Conservation (phyloP, 2,329 filamentous ascomycete species). For the Fulvia fulva region DNA sequence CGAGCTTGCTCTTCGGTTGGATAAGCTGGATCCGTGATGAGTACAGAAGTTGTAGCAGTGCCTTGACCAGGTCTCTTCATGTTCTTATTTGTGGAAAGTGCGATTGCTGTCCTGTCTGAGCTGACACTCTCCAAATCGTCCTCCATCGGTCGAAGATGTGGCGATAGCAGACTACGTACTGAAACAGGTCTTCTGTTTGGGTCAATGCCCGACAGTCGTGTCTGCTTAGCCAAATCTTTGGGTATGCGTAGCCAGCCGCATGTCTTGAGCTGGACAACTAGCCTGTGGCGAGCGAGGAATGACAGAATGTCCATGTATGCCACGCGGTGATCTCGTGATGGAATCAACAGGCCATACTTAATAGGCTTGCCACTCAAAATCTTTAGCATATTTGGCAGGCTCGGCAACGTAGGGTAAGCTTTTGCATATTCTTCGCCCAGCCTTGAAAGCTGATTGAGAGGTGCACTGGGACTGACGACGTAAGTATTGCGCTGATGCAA, state of each 20-base stretch:
- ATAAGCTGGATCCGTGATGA: constrained; percentile 23
- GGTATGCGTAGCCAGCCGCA: constrained; percentile 69
- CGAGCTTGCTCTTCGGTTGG: constrained; percentile 14
- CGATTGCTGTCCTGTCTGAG: constrained; percentile 27
- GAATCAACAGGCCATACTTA: constrained; percentile 78
- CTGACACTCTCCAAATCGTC: constrained; percentile 26
- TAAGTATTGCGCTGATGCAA: constrained; percentile 87
- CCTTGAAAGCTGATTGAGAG: constrained; percentile 65
- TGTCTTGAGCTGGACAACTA: constrained; percentile 89
- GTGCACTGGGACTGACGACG: constrained; percentile 84
- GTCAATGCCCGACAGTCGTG: neutral
- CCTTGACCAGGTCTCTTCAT: constrained; percentile 2
- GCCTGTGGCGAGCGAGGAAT: constrained; percentile 87
- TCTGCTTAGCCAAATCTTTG: constrained; percentile 60
- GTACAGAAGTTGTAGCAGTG: neutral
- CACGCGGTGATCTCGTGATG: constrained; percentile 79
- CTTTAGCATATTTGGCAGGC: constrained; percentile 81
- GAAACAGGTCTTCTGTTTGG: constrained; percentile 8
- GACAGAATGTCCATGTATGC: constrained; percentile 87
- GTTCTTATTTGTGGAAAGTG: neutral
- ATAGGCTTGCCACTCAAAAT: constrained; percentile 75
- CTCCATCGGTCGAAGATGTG: constrained; percentile 22
- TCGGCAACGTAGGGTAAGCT: constrained; percentile 77
- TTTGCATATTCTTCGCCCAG: constrained; percentile 70
- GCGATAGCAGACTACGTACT: constrained; percentile 23